Base-by-base conservation (phyloP, 306 rosid species). In the Carpinus fangiana region DNA sequence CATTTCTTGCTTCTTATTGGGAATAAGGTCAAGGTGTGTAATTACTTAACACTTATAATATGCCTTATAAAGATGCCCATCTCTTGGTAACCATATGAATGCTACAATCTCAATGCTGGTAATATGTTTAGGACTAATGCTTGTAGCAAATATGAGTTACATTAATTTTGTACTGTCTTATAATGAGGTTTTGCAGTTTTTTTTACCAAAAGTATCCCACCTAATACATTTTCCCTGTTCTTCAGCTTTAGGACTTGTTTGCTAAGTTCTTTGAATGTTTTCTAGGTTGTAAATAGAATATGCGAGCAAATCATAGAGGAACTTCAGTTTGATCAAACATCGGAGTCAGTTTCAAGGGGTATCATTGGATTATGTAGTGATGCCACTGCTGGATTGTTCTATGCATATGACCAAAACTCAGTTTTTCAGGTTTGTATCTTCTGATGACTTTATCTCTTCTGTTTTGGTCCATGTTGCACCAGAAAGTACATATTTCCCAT, bases 371-470 rank as follows among this genome's bases (percentile, higher is more conserved):
- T 95, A 82, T 92, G 98, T 75, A 95, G 98, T 86, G 98, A 92
- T 86, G 97, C 98, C 78, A 92, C 95, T 2, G 98, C 98, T 84
- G 98, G 98, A 66, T 77, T 95, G 72, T 95, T 95, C 87, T 95
- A 95, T 84, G 98, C 98, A 5, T 95, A 88, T 82, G 97, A 95
- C 83, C 96, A 92, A 76, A 91, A 89, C 87, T 95, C 98, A 75
- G 84, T 95, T 76, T 95, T 90, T 87, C 98, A 95, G 98, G 98
- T 92, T 82, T 86, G 77, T 79, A 55, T 82, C 77, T 76, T 85
- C 64, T 62, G 36, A 75, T 66, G 70, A 16, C 26, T 78, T 76
- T 45, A 74, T 20, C 65, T 77, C 75, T 72, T 83, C 74, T 55
- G 47, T 74, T 70, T 70, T 79, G 71, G 74, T 69, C 71, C 73